Conservation (phyloP, 2,329 filamentous ascomycete genomes). For the Paraphaeosphaeria sporulosa region DNA sequence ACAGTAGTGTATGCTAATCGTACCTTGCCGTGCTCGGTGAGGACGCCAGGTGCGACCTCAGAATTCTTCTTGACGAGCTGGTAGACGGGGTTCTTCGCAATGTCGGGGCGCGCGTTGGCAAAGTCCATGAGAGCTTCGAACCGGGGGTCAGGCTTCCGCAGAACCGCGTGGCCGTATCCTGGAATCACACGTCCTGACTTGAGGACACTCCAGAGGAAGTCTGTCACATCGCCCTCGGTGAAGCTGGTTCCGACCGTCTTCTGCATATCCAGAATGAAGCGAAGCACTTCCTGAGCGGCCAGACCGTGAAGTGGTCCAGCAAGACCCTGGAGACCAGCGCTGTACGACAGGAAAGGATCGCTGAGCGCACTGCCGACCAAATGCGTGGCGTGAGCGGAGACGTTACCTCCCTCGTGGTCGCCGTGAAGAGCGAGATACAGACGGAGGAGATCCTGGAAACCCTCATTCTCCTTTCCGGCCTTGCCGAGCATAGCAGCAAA, state of each 20-base stretch:
- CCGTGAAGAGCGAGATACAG: conserved; percentile 96
- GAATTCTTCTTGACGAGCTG: conserved; percentile 93
- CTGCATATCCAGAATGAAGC: conserved; percentile 98
- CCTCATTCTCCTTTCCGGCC: conserved; percentile 83
- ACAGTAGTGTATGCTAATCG: conserved; percentile 17
- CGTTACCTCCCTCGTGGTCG: conserved; percentile 97
- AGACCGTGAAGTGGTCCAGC: conserved; percentile 93
- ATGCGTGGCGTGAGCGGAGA: conserved; percentile 94
- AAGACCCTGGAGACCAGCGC: conserved; percentile 91
- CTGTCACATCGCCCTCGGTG: conserved; percentile 80
- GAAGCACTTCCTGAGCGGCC: conserved; percentile 94
- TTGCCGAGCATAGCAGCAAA: conserved; percentile 97
- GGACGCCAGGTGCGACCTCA: conserved; percentile 85
- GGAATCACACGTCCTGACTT: conserved; percentile 94
- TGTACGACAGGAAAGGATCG: conserved; percentile 95
- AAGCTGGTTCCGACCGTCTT: conserved; percentile 80
- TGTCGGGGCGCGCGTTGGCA: conserved; percentile 82
- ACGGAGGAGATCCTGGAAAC: conserved; percentile 93
- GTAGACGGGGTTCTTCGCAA: conserved; percentile 88
- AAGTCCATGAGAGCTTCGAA: conserved; percentile 98
- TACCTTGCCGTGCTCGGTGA: conserved; percentile 91
- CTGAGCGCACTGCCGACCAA: conserved; percentile 93
- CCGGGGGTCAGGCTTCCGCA: conserved; percentile 94
- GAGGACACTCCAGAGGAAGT: conserved; percentile 91
- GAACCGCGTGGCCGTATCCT: conserved; percentile 93